Evolutionary conservation across 2,329 filamentous ascomycete genomes (phyloP).

Genomic region (Exophiala aquamarina): DNA sequence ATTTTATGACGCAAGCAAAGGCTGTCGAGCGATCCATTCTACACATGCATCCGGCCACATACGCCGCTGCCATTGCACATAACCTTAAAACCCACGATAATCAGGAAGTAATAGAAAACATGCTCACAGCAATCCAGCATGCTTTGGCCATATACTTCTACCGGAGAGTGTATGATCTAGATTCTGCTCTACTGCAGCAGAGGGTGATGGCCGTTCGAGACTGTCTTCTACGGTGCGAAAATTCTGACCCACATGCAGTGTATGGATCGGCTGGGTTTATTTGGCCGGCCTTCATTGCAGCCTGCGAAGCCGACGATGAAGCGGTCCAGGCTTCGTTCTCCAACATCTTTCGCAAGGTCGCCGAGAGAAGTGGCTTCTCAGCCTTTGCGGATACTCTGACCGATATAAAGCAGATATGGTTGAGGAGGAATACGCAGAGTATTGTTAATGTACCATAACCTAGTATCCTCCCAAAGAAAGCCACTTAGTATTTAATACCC

Average conservation of each 20-base stretch:
- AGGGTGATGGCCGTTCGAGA: conserved; percentile 39
- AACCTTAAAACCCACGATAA: background rate
- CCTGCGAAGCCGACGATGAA: conserved; percentile 8
- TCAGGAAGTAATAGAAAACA: conserved; percentile 29
- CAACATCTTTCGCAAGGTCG: conserved; percentile 35
- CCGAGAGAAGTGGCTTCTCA: conserved; percentile 33
- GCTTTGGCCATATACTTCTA: conserved; percentile 50
- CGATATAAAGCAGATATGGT: conserved; percentile 34
- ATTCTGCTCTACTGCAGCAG: conserved; percentile 42
- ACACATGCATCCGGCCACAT: conserved; percentile 16
- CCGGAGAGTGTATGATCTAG: conserved; percentile 43
- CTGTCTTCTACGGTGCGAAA: conserved; percentile 37
- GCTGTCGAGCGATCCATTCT: conserved; percentile 36
- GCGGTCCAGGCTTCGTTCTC: conserved; percentile 35
- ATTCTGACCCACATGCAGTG: conserved; percentile 33
- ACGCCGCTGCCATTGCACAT: background rate
- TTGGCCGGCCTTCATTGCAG: conserved; percentile 47
- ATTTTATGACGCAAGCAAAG: conserved; percentile 36
- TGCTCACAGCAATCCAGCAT: conserved; percentile 43
- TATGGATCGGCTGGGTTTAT: conserved; percentile 41
- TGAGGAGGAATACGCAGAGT: conserved; percentile 24
- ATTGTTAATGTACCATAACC: too few relatives aligned
- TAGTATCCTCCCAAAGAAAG: too few relatives aligned
- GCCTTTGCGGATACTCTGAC: conserved; percentile 32
- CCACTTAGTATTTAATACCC: too few relatives aligned